Evolutionary conservation across 306 rosid genomes (phyloP), one percentile per base, ranked within the genome.

Genomic region (Gynostemma pentaphyllum): DNA sequence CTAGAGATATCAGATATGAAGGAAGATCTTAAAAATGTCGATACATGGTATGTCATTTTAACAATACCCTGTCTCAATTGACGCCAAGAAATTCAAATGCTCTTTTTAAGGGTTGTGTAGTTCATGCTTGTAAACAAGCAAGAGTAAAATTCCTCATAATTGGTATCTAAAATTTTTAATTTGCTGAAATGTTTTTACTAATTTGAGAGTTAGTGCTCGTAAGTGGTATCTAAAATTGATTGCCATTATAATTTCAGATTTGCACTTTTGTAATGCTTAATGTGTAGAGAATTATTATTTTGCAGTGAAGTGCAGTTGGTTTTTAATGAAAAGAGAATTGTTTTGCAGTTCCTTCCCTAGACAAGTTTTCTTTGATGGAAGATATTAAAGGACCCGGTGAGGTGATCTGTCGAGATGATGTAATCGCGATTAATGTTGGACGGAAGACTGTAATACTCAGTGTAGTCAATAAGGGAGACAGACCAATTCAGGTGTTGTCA

Each of bases 401-500:
- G 70, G 37, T 88, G 60, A 76, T 82, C 56, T 59, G 14, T 69
- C 45, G 70, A 59, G 64, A 32, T 66, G 88, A 72, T 68, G 60
- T 7, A 36, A 54, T 86, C 67, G 59, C 45, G 22, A 82, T 92
- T 76, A 92, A 82, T 74, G 64, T 45, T 32, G 85, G 90, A 73
- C 83, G 87, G 79, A 77, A 71, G 68, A 88, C 88, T 37, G 76
- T 79, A 56, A 46, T 39, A 36, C 90, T 92, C 71, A 79, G 22
- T 54, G 86, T 92, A 56, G 82, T 79, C 74, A 92, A 82, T 80
- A 79, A 45, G 13, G 99, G 95, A 72, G 96, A 92, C 80, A 82
- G 99, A 72, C 94, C 99, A 27, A 46, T 92, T 84, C 99, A 92
- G 99, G 97, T 83, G 64, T 55, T 59, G 68, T 4, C 29, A 15